Conservation (phyloP, 2,329 filamentous ascomycete genomes). For the Zymoseptoria tritici region DNA sequence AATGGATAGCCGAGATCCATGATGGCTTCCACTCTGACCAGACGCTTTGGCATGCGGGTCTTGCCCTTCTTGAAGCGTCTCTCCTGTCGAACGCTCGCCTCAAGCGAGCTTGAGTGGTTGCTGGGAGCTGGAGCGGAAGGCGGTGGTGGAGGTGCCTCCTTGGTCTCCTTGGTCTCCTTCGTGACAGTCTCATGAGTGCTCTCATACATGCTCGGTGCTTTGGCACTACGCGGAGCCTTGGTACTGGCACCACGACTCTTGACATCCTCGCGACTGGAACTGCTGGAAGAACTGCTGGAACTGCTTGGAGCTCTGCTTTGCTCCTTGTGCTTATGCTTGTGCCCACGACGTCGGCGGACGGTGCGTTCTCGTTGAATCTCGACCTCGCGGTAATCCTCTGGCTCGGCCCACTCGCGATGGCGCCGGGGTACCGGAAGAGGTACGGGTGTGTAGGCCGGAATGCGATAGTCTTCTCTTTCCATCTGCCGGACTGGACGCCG, state of each 20-base stretch:
- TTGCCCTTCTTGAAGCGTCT: constrained; percentile 59
- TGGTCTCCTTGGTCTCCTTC: constrained; percentile 9
- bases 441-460: constrained; percentile 60
- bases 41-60: constrained; percentile 73
- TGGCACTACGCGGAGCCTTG: constrained; percentile 8
- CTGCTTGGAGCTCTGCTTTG: constrained; percentile 6
- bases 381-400: constrained; percentile 43
- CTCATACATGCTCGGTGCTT: constrained; percentile 11
- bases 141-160: constrained; percentile 9
- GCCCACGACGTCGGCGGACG: constrained; percentile 22
- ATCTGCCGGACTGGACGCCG: constrained; percentile 54
- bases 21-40: constrained; percentile 74
- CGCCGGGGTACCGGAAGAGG: constrained; percentile 53
- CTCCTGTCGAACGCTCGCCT: constrained; percentile 19
- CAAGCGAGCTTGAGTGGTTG: constrained; percentile 14
- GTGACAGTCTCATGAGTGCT: constrained; percentile 20
- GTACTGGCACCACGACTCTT: background rate
- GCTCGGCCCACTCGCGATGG: constrained; percentile 57
- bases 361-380: constrained; percentile 42
- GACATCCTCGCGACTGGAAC: background rate
- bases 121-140: constrained; percentile 6
- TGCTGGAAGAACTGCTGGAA: background rate
- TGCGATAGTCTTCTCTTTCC: constrained; percentile 56
- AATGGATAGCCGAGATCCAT: constrained; percentile 81
- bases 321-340: constrained; percentile 15